Base-by-base conservation (phyloP, 176 grass and related monocot species). In the Avena insularis region DNA sequence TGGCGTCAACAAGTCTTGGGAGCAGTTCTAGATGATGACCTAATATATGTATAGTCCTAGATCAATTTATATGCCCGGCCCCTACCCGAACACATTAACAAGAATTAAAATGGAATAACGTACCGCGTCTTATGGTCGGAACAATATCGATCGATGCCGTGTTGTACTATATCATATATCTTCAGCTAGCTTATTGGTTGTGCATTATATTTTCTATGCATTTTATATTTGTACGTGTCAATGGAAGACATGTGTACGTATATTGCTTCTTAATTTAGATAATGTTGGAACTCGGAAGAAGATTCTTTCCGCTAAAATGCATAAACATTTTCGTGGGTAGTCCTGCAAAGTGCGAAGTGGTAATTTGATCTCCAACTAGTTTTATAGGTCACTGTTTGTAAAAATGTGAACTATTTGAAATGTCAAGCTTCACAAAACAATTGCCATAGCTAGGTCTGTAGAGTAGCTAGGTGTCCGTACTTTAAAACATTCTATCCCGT, bases 281-380 rank as follows among this genome's bases (percentile, higher is more conserved):
- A 49, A 1, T 1, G 33, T 35, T 2, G 31, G 33, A 25, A 25
- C 25, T 23, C 8, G 11, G 45, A 87, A 72, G 73, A 15, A 78
- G 49, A 16, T 72, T 64, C 33, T 43, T 43, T 8, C 12, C 2
- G 1, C 5, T 1, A 43, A 57, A 58, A 86, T 20, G 31, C 6
- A 40, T 12, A 36, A 45, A 49, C 8, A 16, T 11, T 20, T 59
- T 57, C 19, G 11, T 49, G 19, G 58, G 68, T 66, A 67, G 6
- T 78, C 9, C 27, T 78, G 21, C 67, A 4, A 83, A 19, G 48
- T 76, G 55, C 27, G 6, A 55, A 77, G 21, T 74, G 53, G 82
- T 56, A 23, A 16, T 29, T 72, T 47, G 54, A 20, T 25, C 11
- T 84, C 14, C 20, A 4, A 14, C n/a, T 62, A 2, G 33, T 75